Percentiles rank a stretch among this genome's conserved stretches.
Conservation (phyloP, 2,329 filamentous ascomycete species). For the Apiospora arundinis region DNA sequence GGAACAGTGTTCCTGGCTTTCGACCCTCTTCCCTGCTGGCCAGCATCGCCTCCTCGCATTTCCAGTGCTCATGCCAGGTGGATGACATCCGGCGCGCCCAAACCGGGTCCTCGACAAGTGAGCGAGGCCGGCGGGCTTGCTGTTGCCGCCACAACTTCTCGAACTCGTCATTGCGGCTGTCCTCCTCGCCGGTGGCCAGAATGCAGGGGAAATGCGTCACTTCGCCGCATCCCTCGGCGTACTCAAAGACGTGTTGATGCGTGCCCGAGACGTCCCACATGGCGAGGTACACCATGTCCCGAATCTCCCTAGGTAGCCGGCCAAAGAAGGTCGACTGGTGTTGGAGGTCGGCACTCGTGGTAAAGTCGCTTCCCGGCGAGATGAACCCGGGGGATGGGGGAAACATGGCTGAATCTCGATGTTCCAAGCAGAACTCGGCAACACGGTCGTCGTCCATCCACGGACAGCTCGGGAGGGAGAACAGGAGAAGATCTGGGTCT, state of each 20-base stretch:
- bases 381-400: constrained; percentile 15
- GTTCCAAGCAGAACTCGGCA: constrained; percentile 27
- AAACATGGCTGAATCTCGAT: not conserved
- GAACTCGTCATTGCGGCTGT: constrained; percentile 30
- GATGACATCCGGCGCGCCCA: constrained; percentile 32
- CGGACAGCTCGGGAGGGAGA: not conserved
- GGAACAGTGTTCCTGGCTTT: constrained; percentile 24
- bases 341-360: constrained; percentile 28
- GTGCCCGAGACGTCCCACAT: constrained; percentile 32
- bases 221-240: not conserved
- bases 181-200: constrained; percentile 25
- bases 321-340: constrained; percentile 30
- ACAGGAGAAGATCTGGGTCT: not conserved
- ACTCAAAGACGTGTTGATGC: constrained; percentile 31
- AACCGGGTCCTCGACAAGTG: constrained; percentile 25
- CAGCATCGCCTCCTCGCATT: constrained; percentile 33
- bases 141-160: constrained; percentile 26
- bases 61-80: constrained; percentile 33
- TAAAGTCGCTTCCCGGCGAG: constrained; percentile 19
- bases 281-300: constrained; percentile 34
- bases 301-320: constrained; percentile 30
- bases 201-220: constrained; percentile 34
- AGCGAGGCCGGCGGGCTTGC: constrained; percentile 25
- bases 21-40: not conserved
- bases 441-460: not conserved